Evolutionary conservation across 129 eudicot species (phyloP), one percentile per base, ranked within the genome.

Genomic region (Centrapalus pauciflorus): DNA sequence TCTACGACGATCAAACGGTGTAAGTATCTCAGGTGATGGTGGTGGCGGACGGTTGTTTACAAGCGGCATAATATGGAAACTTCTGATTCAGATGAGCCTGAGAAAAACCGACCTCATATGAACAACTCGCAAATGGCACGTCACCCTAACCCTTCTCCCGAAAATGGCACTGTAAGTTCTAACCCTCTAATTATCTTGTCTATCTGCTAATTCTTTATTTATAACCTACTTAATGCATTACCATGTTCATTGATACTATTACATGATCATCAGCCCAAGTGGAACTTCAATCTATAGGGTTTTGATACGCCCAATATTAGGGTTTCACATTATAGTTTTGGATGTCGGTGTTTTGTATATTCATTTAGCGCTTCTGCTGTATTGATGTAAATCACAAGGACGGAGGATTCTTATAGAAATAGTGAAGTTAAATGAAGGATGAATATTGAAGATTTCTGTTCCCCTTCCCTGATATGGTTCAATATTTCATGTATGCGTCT

Each of bases 91-190:
- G 89, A 74, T 62, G 87, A 81, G 66, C 87, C 84, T 14, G 77
- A 79, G 25, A 82, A 78, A 72, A 88, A 85, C 62, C 81, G 81
- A 20, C 81, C 85, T 51, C 87, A 79, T 80, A 75, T 76, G 69
- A 70, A 73, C 79, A 64, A 52, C 61, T 30, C 48, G 26, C 23
- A 69, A 26, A 87, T 87, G 95, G 95, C 95, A 66, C 95, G 95
- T 51, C 89, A 84, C 74, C 80, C 90, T 20, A 52, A 60, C 29
- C 38, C 84, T 76, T 76, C 90, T 61, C 90, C 90, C 25, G 85
- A 84, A 34, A 84, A 77, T 43, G 70, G 77, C 77, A 70, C 83
- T 45, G 90, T 84, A 72, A 63, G 81, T 56, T 50, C 24, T 20
- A 20, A 17, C 29, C 63, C 16, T 8, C 4, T 56, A 3, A 24